Percentiles rank a stretch among this genome's conserved stretches.
Conservation (phyloP, 139 green algal genomes). For the Chlorella sp. region DNA sequence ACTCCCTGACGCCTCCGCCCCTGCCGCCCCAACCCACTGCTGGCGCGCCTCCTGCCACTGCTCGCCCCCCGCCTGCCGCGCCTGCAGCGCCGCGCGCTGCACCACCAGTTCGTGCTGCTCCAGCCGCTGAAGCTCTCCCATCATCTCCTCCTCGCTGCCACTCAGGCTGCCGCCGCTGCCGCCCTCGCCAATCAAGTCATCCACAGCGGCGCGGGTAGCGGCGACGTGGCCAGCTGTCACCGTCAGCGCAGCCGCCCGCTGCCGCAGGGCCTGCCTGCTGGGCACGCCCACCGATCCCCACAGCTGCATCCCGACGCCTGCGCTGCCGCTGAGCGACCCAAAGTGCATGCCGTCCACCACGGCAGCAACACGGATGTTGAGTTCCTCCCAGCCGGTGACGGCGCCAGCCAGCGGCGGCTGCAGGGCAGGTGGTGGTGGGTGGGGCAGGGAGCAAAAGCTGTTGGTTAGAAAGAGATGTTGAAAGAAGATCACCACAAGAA, state of each 20-base stretch:
- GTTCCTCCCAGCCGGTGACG: constrained; percentile 23
- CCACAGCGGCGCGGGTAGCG: not conserved
- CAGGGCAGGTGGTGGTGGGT: too few relatives aligned
- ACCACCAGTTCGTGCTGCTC: not conserved
- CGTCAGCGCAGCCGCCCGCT: not conserved
- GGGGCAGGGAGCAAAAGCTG: too few relatives aligned
- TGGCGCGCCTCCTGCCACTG: not conserved
- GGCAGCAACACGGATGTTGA: constrained; percentile 45
- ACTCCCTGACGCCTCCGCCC: not conserved
- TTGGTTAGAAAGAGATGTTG: too few relatives aligned
- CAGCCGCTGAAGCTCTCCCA: not conserved
- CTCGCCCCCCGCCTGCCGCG: not conserved
- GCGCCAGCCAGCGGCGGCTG: constrained; percentile 58
- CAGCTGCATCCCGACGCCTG: not conserved
- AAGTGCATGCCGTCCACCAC: constrained; percentile 35
- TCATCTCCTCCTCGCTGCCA: not conserved
- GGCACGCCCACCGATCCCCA: not conserved
- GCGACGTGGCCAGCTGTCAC: not conserved
- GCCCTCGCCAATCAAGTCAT: not conserved
- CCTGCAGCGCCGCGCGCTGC: not conserved
- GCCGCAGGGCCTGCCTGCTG: not conserved
- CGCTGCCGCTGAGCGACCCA: not conserved
- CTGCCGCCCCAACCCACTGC: not conserved
- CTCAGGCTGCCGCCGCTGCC: not conserved
- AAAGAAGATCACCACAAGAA: too few relatives aligned